Evolutionary conservation across 768 basidiomycete species (phyloP).

Genomic region (Lactarius pseudohatsudake): DNA sequence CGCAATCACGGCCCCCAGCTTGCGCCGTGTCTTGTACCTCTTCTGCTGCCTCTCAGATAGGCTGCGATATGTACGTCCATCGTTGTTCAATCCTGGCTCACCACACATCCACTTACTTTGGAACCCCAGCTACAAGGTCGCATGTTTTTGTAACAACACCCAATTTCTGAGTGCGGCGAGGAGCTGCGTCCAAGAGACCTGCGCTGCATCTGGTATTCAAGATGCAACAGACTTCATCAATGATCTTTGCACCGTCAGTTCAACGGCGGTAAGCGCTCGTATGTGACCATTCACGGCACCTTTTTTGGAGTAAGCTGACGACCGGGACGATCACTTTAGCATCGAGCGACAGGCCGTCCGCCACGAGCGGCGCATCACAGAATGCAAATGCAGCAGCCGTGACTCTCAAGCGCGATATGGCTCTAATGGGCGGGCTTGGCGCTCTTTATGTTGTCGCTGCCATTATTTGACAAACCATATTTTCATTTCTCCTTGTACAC

Average conservation of each 20-base stretch:
- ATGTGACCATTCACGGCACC: neutral
- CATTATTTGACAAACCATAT: neutral
- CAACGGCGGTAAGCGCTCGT: neutral
- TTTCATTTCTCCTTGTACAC: neutral
- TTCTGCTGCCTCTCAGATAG: neutral
- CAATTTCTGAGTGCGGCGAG: neutral
- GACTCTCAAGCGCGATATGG: neutral
- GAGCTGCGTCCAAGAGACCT: neutral
- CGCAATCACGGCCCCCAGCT: neutral
- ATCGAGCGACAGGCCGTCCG: neutral
- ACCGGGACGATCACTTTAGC: neutral
- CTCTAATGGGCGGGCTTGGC: neutral
- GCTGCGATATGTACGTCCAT: neutral
- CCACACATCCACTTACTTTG: neutral
- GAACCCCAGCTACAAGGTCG: neutral
- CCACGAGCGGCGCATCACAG: neutral
- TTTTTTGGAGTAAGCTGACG: neutral
- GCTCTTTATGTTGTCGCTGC: neutral
- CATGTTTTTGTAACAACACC: neutral
- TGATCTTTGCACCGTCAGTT: neutral
- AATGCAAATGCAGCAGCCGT: neutral
- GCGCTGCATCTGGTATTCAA: neutral
- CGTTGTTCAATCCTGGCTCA: neutral
- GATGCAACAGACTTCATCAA: neutral
- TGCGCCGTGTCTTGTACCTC: neutral